phyloP scores from a whole-genome alignment of 805 yeast genomes.

The Sugiyamaella marilandica region DNA sequence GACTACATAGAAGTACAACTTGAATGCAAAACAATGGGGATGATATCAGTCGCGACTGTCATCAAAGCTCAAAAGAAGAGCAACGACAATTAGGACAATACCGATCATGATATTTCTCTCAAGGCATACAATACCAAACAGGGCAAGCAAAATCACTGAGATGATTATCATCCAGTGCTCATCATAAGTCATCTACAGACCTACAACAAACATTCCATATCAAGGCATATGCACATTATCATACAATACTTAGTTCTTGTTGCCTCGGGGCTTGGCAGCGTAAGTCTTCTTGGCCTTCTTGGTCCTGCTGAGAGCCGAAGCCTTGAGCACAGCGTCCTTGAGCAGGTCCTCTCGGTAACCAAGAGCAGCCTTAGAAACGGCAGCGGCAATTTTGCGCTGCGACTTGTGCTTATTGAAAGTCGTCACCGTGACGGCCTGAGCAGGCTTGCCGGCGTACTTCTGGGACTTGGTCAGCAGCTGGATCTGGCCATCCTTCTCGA shows the following conservation, averaged over 20 bases:
- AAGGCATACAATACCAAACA: too few relatives aligned
- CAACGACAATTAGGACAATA: too few relatives aligned
- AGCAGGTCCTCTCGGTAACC: conserved; percentile 48
- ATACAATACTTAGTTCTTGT: not conserved
- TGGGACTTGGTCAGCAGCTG: conserved; percentile 40
- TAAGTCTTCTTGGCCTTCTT: conserved; percentile 37
- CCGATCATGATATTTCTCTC: too few relatives aligned
- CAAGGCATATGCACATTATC: not conserved
- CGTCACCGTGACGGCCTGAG: conserved; percentile 36
- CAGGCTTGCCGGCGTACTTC: conserved; percentile 46
- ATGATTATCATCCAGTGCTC: too few relatives aligned
- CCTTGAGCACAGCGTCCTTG: conserved; percentile 46
- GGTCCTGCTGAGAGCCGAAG: conserved; percentile 40
- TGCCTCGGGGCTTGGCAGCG: conserved; percentile 24
- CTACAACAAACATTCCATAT: not conserved
- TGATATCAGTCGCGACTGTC: too few relatives aligned
- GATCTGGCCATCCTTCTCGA: conserved; percentile 35
- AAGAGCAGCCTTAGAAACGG: conserved; percentile 41
- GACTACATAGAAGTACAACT: too few relatives aligned
- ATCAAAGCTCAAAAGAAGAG: too few relatives aligned
- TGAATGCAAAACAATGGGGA: too few relatives aligned
- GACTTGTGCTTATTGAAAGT: conserved; percentile 42
- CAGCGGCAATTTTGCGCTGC: conserved; percentile 41
- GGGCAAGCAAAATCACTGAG: too few relatives aligned
- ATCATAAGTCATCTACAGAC: too few relatives aligned